Conservation (phyloP, 306 rosid species). For the Arachis hypogaea region DNA sequence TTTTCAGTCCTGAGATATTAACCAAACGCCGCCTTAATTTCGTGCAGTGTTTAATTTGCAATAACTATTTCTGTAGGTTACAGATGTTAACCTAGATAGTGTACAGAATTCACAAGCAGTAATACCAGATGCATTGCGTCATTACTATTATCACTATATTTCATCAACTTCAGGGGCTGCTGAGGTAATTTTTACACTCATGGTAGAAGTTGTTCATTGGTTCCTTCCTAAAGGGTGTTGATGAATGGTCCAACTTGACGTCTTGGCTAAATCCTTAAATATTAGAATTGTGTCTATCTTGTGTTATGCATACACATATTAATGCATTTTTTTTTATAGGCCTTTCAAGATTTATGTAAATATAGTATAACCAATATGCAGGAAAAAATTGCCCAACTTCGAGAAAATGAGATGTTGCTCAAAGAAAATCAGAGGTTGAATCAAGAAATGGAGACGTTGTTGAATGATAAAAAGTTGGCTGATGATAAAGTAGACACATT, state of each 20-base stretch:
- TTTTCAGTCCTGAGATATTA: too few relatives aligned
- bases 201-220: slow-evolving; percentile 32
- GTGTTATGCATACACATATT: slow-evolving; percentile 15
- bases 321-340: neutral
- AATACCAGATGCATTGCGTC: slow-evolving; percentile 90
- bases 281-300: neutral
- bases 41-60: slow-evolving; percentile 25
- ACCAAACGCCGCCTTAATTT: neutral
- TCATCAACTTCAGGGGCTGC: slow-evolving; percentile 79
- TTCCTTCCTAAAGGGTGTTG: slow-evolving; percentile 3
- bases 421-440: slow-evolving; percentile 61
- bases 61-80: slow-evolving; percentile 57
- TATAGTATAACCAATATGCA: slow-evolving; percentile 41
- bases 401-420: slow-evolving; percentile 55
- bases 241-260: slow-evolving; percentile 11
- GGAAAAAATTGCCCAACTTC: slow-evolving; percentile 73
- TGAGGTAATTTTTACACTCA: slow-evolving; percentile 62
- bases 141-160: slow-evolving; percentile 87
- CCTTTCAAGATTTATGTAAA: slow-evolving; percentile 1
- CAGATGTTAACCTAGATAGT: slow-evolving; percentile 72
- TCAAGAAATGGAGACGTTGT: slow-evolving; percentile 62
- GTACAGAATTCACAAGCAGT: slow-evolving; percentile 69
- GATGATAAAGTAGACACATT: slow-evolving; percentile 65
- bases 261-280: neutral
- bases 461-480: slow-evolving; percentile 67